Evolutionary conservation across 2,329 filamentous ascomycete genomes (phyloP).

Genomic region (Pestalotiopsis sp.): DNA sequence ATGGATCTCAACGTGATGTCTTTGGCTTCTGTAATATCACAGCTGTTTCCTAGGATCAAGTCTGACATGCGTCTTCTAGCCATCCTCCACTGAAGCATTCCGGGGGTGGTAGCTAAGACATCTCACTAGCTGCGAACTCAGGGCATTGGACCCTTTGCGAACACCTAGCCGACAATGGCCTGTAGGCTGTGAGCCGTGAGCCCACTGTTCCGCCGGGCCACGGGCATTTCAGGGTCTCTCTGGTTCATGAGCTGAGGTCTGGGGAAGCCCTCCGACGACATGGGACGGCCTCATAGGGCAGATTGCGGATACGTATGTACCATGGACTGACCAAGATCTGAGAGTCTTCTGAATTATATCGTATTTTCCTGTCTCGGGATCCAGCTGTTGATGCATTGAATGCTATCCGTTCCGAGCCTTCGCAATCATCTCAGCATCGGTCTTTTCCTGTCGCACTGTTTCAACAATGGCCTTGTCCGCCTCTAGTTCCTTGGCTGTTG

Average conservation of each 20-base stretch:
- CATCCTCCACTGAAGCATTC: background rate
- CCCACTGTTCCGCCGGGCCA: background rate
- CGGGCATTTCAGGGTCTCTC: background rate
- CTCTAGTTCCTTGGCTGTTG: background rate
- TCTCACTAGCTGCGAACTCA: background rate
- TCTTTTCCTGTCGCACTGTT: background rate
- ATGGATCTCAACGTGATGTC: too few species aligned
- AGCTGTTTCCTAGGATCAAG: too few species aligned
- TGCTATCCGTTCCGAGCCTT: background rate
- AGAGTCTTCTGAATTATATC: background rate
- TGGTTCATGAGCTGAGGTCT: background rate
- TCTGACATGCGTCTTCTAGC: background rate
- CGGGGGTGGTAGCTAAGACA: background rate
- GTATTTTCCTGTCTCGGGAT: background rate
- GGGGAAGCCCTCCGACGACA: background rate
- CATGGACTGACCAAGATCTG: background rate
- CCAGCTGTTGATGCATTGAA: background rate
- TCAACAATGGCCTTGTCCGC: background rate
- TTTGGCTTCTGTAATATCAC: too few species aligned
- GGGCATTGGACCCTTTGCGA: background rate
- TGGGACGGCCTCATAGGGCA: conserved; percentile 4
- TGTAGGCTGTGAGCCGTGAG: background rate
- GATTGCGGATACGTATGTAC: background rate
- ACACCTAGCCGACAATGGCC: background rate
- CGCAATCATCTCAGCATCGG: background rate